Evolutionary conservation across 148 eudicot genomes (phyloP), one percentile per base, ranked within the genome.

Genomic region (Beta vulgaris): DNA sequence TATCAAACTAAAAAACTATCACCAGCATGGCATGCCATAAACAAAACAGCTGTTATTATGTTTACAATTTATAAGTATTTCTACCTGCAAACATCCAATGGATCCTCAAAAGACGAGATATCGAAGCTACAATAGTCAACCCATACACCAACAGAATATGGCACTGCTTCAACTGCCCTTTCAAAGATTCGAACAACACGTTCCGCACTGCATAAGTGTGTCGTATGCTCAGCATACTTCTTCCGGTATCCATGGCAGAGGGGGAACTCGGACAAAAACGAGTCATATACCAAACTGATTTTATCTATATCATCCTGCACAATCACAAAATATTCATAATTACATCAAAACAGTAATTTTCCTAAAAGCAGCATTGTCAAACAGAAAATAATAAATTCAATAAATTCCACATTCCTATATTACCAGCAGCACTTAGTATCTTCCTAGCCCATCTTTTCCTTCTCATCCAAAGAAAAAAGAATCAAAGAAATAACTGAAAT

Each of bases 241-340:
- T 82, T 87, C 98, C 97, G 90, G 74, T 94, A 90, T 77, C 90
- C 88, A 78, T 87, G 85, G 84, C 98, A 91, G 73, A 91, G 80
- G 23, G 97, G 98, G 71, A 89, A 94, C 76, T 79, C 81, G 26
- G 88, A 86, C 85, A 94, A 80, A 81, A 94, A 88, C 62, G 91
- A 80, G 68, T 91, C 95, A 77, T 91, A 94, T 6, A 83, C 89
- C 73, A 83, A 74, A 66, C 82, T 82, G 65, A 94, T 76, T 68
- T 83, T 86, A 81, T 87, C 82, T 72, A 85, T 76, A 57, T 90
- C 80, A 80, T 91, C 97, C 98, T 94, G 91, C 86, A 85, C 39
- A 67, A 72, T 53, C 23, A 40, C 49, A 78, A 35, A n/a, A 16
- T 67, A 21, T 16, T 44, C 46, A 42, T 35, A 3, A 34, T 21